Percentiles rank a stretch among this genome's conserved stretches.
Conservation (phyloP, 441 rosid species). For the Erysimum cheiri region DNA sequence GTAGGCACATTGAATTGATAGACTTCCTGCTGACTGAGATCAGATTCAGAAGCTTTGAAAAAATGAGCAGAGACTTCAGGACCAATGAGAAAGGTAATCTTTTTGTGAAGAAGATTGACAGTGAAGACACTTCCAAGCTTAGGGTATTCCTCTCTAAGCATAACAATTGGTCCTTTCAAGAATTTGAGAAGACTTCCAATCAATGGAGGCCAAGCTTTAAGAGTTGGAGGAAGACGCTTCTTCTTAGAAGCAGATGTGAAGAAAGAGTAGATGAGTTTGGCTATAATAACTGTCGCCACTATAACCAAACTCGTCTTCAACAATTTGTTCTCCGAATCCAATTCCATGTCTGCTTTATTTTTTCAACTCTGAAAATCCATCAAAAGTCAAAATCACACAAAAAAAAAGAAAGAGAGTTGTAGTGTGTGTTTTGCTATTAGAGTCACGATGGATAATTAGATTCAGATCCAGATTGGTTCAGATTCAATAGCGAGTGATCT, state of each 20-base stretch:
- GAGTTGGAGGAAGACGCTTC: conserved; percentile 82
- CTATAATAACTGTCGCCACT: conserved; percentile 71
- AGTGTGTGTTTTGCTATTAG: background rate
- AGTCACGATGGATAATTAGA: background rate
- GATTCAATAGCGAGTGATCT: conserved; percentile 17
- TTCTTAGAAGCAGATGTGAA: conserved; percentile 63
- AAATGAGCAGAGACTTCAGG: conserved; percentile 98
- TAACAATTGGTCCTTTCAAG: conserved; percentile 83
- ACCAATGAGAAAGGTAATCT: conserved; percentile 91
- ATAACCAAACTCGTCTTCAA: conserved; percentile 63
- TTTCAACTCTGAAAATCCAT: conserved; percentile 1
- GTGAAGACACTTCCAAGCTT: conserved; percentile 98
- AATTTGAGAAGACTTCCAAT: conserved; percentile 79
- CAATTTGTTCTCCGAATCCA: conserved; percentile 66
- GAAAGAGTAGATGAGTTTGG: conserved; percentile 70
- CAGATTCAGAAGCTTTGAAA: conserved; percentile 91
- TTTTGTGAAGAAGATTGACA: conserved; percentile 70
- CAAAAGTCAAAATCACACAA: conserved; percentile 7
- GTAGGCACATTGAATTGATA: conserved; percentile 98
- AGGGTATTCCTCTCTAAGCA: conserved; percentile 93
- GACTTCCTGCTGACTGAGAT: conserved; percentile 98
- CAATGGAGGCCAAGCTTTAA: conserved; percentile 64
- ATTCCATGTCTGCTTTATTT: conserved; percentile 32
- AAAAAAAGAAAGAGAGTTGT: background rate
- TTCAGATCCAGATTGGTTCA: conserved; percentile 22